Evolutionary conservation across 139 green algal genomes (phyloP), one percentile per base, ranked within the genome.

Genomic region (Pleodorina starrii): DNA sequence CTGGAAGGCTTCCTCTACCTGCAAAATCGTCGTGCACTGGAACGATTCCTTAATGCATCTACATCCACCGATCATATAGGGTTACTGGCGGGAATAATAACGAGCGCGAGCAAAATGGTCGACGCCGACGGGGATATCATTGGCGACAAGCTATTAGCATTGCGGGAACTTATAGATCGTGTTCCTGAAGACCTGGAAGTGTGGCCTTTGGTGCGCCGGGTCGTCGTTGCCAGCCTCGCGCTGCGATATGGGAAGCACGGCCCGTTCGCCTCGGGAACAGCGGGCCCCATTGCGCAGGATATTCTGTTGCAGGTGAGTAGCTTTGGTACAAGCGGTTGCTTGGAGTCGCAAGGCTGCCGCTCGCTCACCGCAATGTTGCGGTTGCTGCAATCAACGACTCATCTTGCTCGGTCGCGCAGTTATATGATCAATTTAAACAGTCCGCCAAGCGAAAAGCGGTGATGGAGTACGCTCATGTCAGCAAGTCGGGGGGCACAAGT

Each of bases 391-490:
- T 6, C 23, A 71, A 14, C 27, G 21, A n/a, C 23, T 11, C 6
- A 35, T 71, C 59, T n/a, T 83, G 75, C 44, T 63, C 36, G 12
- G 48, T 54, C 44, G 72, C 38, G 35, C 35, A 75, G 75, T 29
- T 84, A 0, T 71, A 46, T 23, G 14, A 43, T 16, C 14, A 42
- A 35, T 48, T 69, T 25, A 5, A 29, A 6, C 17, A 40, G 32
- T 27, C 50, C 0, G 76, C 76, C 19, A 48, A 21, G 17, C 16
- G 16, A 1, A 85, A 73, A 60, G 32, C 21, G 1, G 78, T 57
- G 21, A 36, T 85, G 2, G 78, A 85, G 51, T 74, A 54, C 25
- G 29, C 54, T 5, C 78, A 85, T 51, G 38, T 85, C 36, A 57
- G 36, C 23, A 85, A 85, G 36, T 46, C 44, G 4, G 78, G 78